phyloP scores from a whole-genome alignment of 768 basidiomycete genomes.

The Suillus brevipes region DNA sequence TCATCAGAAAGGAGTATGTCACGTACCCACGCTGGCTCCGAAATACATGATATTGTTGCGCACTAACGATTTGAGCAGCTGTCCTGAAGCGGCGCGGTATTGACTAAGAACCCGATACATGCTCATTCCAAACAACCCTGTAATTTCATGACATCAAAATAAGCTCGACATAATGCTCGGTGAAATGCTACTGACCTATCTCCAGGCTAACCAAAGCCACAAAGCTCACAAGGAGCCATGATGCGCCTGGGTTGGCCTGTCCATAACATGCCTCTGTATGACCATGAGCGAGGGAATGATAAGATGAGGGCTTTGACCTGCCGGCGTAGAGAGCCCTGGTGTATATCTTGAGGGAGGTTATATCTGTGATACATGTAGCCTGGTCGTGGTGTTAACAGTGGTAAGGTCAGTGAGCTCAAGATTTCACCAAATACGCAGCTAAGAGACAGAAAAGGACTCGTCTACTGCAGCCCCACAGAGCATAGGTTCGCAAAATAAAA shows the following conservation, averaged over 20 bases:
- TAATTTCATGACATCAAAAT: not conserved
- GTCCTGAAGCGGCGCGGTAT: not conserved
- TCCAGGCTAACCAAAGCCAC: not conserved
- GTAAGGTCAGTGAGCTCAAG: not conserved
- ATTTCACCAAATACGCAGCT: not conserved
- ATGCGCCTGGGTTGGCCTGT: not conserved
- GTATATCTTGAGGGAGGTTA: not conserved
- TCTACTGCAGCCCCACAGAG: not conserved
- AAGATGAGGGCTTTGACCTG: not conserved
- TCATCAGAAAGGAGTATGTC: not conserved
- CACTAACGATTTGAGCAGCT: not conserved
- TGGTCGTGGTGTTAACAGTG: not conserved
- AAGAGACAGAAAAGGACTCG: not conserved
- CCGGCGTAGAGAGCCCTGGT: not conserved
- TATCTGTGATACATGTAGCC: not conserved
- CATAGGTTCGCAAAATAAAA: not conserved
- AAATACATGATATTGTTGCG: conserved; percentile 1
- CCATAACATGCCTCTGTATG: not conserved
- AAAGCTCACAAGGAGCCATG: not conserved
- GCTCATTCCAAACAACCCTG: not conserved
- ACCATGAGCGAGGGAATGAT: not conserved
- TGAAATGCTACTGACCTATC: not conserved
- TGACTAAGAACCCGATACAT: not conserved
- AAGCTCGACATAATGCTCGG: not conserved
- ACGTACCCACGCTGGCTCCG: conserved; percentile 2